Evolutionary conservation across 371 early-diverging fungal genomes (phyloP).

Genomic region (Lichtheimia ornata): DNA sequence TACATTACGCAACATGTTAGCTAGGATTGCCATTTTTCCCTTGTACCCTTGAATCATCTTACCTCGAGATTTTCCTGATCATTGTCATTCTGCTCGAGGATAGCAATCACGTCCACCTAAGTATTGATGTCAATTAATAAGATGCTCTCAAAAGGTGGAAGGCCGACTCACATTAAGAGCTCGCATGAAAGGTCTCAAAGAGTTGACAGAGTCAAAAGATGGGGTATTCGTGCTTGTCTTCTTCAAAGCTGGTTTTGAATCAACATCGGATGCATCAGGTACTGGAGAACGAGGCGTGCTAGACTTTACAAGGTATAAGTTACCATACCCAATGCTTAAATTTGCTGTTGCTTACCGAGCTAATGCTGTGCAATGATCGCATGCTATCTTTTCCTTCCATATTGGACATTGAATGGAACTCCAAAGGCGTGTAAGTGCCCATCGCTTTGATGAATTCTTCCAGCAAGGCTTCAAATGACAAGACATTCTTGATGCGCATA

Average conservation of each 20-base stretch:
- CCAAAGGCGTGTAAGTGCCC: slow-evolving; percentile 49
- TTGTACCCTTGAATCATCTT: too few relatives aligned
- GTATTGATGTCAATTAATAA: too few relatives aligned
- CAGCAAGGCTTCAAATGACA: slow-evolving; percentile 46
- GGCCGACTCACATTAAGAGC: slow-evolving; percentile 42
- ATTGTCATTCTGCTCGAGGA: too few relatives aligned
- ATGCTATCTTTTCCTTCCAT: slow-evolving; percentile 2
- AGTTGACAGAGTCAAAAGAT: slow-evolving; percentile 13
- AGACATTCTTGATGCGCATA: slow-evolving; percentile 29
- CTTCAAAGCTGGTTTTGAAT: slow-evolving; percentile 9
- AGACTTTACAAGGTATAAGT: neutral
- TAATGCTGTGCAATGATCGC: neutral
- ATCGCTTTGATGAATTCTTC: slow-evolving; percentile 34
- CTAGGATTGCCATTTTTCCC: neutral
- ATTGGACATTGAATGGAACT: slow-evolving; percentile 15
- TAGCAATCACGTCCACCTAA: too few relatives aligned
- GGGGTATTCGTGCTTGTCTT: neutral
- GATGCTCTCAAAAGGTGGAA: too few relatives aligned
- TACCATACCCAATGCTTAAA: neutral
- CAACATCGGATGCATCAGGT: slow-evolving; percentile 11
- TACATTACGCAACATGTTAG: slow-evolving; percentile 7
- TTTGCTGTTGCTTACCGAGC: slow-evolving; percentile 2
- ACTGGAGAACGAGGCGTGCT: slow-evolving; percentile 15
- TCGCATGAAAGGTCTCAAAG: slow-evolving; percentile 44
- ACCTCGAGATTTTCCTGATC: too few relatives aligned